These are phyloP conservation scores for Margaritispora aquatica DNA, from an alignment of 495 filamentous ascomycete species.

Conservation along the genomic window DNA sequence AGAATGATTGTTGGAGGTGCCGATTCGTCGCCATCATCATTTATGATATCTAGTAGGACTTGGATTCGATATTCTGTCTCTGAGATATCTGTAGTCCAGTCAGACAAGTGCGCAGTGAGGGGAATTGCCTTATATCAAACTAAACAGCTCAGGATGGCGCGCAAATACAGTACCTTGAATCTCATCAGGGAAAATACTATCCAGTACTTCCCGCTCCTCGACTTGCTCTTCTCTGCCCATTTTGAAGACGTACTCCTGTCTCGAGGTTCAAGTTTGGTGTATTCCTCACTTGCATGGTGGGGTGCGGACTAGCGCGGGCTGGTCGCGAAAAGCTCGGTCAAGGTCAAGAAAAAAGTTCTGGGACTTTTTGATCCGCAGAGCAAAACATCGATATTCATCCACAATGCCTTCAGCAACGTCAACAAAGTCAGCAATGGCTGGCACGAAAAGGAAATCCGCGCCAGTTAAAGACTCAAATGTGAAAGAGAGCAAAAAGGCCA, in stretches of 20 bases:
- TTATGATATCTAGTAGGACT: slow-evolving; percentile 64
- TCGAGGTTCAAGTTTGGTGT: neutral
- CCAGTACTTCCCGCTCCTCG: slow-evolving; percentile 95
- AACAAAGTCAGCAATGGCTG: slow-evolving; percentile 19
- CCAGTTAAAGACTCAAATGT: slow-evolving; percentile 12
- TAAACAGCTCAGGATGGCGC: too few species aligned
- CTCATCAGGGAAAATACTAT: slow-evolving; percentile 97
- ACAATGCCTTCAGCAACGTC: slow-evolving; percentile 24
- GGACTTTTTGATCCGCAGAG: neutral
- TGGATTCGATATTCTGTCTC: slow-evolving; percentile 80
- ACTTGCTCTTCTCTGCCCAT: slow-evolving; percentile 94
- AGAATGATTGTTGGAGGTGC: slow-evolving; percentile 65
- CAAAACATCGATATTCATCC: neutral
- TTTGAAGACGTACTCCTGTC: slow-evolving; percentile 19
- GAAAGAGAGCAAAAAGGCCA: slow-evolving; percentile 39
- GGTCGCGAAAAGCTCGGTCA: neutral
- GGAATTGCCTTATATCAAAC: neutral
- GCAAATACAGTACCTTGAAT: slow-evolving; percentile 93
- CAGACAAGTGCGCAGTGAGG: neutral
- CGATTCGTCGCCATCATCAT: slow-evolving; percentile 45
- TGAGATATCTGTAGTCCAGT: slow-evolving; percentile 59
- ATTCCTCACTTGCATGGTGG: neutral
- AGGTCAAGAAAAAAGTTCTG: neutral
- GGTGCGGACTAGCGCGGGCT: neutral
- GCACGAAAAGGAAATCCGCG: slow-evolving; percentile 22